phyloP scores from a whole-genome alignment of 805 yeast genomes.

The Wickerhamomyces chaumierensis region DNA sequence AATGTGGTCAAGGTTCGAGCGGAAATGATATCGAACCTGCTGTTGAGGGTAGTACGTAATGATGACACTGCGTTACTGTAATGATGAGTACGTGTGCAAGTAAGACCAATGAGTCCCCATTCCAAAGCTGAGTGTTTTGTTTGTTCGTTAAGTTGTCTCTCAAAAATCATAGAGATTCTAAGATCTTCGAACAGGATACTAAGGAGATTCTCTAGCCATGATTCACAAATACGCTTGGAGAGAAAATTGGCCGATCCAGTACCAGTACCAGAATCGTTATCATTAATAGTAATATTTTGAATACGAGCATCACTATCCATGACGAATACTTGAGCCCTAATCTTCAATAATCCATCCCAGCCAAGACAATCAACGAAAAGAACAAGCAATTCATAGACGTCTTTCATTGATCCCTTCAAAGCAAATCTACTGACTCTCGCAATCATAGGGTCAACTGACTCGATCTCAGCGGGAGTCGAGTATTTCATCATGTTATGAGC shows the following conservation, averaged over 20 bases:
- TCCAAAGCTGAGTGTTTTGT: slow-evolving; percentile 50
- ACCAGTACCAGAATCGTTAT: too few species aligned
- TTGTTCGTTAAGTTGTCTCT: slow-evolving; percentile 17
- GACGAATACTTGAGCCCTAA: slow-evolving; percentile 64
- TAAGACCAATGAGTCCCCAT: slow-evolving; percentile 63
- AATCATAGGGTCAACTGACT: slow-evolving; percentile 35
- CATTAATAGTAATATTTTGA: background rate
- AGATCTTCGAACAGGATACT: slow-evolving; percentile 59
- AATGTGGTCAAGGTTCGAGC: slow-evolving; percentile 38
- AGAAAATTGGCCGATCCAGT: slow-evolving; percentile 2
- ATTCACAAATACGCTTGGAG: slow-evolving; percentile 52
- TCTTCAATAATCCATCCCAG: slow-evolving; percentile 66
- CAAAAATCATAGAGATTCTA: slow-evolving; percentile 25
- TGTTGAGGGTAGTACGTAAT: slow-evolving; percentile 39
- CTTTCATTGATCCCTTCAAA: slow-evolving; percentile 40
- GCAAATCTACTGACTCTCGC: slow-evolving; percentile 38
- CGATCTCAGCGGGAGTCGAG: slow-evolving; percentile 21
- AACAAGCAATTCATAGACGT: slow-evolving; percentile 63
- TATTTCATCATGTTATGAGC: slow-evolving; percentile 15
- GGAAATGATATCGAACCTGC: slow-evolving; percentile 53
- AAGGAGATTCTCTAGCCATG: slow-evolving; percentile 72
- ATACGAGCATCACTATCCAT: slow-evolving; percentile 53
- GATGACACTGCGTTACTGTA: slow-evolving; percentile 40
- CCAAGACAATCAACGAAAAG: slow-evolving; percentile 58
- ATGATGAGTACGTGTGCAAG: slow-evolving; percentile 36